phyloP scores from a whole-genome alignment of 2,329 filamentous ascomycete genomes.

The Pseudocercospora eumusae region DNA sequence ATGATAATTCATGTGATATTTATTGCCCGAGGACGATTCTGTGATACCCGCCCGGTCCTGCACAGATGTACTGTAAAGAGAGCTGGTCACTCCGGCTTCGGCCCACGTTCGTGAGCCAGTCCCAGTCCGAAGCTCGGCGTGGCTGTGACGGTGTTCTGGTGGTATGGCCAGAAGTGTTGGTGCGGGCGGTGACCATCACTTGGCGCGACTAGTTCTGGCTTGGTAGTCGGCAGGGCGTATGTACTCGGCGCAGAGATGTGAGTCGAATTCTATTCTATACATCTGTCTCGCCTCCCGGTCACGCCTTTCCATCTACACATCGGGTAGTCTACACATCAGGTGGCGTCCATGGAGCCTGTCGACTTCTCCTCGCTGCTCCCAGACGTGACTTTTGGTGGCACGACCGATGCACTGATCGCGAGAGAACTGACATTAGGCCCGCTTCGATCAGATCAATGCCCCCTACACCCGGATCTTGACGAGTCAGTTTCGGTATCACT shows the following conservation, averaged over 20 bases:
- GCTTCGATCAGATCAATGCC: conserved; percentile 14
- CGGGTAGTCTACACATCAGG: no score
- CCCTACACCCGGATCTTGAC: conserved; percentile 24
- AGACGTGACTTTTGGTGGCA: conserved; percentile 20
- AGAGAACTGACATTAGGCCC: conserved; percentile 1
- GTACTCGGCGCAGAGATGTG: conserved; percentile 8
- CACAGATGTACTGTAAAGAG: no score
- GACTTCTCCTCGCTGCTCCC: conserved; percentile 23
- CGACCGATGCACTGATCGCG: conserved; percentile 12
- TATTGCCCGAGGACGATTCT: conserved; percentile 1
- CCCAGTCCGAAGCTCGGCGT: conserved; percentile 2
- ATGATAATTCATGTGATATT: conserved; percentile 11
- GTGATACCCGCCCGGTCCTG: no score
- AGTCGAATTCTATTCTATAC: conserved; percentile 14
- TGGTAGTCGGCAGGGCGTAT: conserved; percentile 7
- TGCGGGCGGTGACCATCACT: background rate
- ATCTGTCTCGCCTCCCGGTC: background rate
- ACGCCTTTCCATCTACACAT: conserved; percentile 6
- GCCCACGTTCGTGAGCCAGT: background rate
- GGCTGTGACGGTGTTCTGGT: background rate
- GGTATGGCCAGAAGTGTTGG: conserved; percentile 6
- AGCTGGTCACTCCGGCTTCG: conserved; percentile 6
- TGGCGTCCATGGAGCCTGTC: conserved; percentile 25
- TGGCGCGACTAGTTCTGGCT: background rate
- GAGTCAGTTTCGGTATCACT: conserved; percentile 18